Evolutionary conservation across 202 grass and related monocot species (phyloP).

Genomic region (Cymbopogon flexuosus): DNA sequence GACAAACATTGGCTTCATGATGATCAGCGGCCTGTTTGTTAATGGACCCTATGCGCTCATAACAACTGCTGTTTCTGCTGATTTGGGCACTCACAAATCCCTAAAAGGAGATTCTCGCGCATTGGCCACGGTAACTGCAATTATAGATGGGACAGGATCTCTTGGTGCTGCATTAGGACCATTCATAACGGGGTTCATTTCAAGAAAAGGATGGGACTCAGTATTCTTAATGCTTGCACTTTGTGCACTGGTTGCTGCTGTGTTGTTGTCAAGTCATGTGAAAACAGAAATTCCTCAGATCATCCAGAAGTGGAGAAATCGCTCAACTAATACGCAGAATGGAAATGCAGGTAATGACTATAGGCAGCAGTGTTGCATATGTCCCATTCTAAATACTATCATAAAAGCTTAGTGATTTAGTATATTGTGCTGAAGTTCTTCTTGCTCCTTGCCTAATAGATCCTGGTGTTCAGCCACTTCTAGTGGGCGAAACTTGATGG

Average conservation of each 20-base stretch:
- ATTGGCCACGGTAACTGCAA: slow-evolving; percentile 60
- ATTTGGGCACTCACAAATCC: slow-evolving; percentile 79
- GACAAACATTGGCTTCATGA: slow-evolving; percentile 62
- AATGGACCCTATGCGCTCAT: slow-evolving; percentile 88
- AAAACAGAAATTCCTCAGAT: slow-evolving; percentile 47
- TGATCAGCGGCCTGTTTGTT: slow-evolving; percentile 79
- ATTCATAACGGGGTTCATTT: slow-evolving; percentile 55
- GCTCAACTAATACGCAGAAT: slow-evolving; percentile 5
- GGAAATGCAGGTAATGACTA: slow-evolving; percentile 43
- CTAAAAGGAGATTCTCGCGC: slow-evolving; percentile 69
- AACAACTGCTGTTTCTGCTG: slow-evolving; percentile 82
- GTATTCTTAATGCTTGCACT: slow-evolving; percentile 61
- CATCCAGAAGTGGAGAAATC: slow-evolving; percentile 30
- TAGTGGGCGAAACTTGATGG: slow-evolving; percentile 33
- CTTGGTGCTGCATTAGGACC: slow-evolving; percentile 62
- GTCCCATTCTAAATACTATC: neutral
- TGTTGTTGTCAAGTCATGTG: slow-evolving; percentile 39
- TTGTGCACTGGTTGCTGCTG: slow-evolving; percentile 42
- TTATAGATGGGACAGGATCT: slow-evolving; percentile 71
- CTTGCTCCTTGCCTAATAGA: slow-evolving; percentile 8
- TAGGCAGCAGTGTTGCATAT: neutral
- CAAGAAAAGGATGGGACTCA: slow-evolving; percentile 45
- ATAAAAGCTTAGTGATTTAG: neutral
- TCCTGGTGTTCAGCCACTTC: slow-evolving; percentile 37
- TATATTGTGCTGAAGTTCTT: slow-evolving; percentile 7